phyloP scores from a whole-genome alignment of 108 stramenopile species.

The Cyclostephanos invisitatus region DNA sequence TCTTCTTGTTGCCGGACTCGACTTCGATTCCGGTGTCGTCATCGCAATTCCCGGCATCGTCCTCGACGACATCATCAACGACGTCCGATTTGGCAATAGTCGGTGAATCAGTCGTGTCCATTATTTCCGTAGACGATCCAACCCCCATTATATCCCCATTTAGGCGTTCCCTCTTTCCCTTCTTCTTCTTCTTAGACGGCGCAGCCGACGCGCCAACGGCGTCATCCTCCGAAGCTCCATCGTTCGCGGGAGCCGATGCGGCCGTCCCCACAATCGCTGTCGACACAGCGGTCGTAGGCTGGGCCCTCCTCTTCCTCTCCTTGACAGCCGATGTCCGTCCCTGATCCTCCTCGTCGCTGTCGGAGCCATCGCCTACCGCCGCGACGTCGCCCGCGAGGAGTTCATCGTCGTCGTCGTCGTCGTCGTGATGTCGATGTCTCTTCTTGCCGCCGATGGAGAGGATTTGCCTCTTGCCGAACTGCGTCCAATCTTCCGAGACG shows the following conservation, averaged over 20 bases:
- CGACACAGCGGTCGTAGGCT: background rate
- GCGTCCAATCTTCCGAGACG: constrained; percentile 32
- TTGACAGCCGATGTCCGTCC: constrained; percentile 64
- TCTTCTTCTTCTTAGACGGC: constrained; percentile 53
- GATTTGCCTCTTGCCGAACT: constrained; percentile 36
- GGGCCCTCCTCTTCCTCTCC: constrained; percentile 20
- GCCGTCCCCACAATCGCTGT: background rate
- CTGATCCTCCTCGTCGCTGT: constrained; percentile 62
- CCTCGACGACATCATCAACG: constrained; percentile 23
- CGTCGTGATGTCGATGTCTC: constrained; percentile 28
- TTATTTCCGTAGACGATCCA: background rate
- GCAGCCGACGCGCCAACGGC: constrained; percentile 7
- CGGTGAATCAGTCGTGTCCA: background rate
- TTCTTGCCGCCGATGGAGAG: constrained; percentile 61
- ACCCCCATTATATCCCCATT: constrained; percentile 15
- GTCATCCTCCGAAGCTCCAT: background rate
- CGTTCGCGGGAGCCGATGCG: constrained; percentile 7
- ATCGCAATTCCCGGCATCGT: constrained; percentile 24
- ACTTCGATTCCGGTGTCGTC: constrained; percentile 10
- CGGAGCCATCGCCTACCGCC: constrained; percentile 30
- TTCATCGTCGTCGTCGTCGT: constrained; percentile 35
- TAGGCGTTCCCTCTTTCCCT: constrained; percentile 68
- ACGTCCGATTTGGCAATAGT: background rate
- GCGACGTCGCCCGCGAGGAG: constrained; percentile 26
- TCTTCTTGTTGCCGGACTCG: constrained; percentile 11